Evolutionary conservation across 805 yeast species (phyloP).

Genomic region (Teunomyces kruisii): DNA sequence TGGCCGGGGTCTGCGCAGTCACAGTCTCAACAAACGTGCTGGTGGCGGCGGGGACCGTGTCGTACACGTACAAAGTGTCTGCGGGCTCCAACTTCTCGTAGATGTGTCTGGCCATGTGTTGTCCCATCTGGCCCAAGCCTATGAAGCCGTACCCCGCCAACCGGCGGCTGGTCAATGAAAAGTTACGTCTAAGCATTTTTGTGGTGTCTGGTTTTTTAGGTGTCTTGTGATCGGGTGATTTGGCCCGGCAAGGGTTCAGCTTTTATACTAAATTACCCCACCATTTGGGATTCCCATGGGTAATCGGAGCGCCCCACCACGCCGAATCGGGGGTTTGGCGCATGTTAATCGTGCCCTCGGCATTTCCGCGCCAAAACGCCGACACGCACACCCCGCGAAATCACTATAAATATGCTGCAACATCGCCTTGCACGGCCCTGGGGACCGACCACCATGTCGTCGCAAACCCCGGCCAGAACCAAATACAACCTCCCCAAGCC

Average conservation of each 20-base stretch:
- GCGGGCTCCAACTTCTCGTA: conserved; percentile 34
- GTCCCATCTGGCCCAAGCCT: conserved; percentile 60
- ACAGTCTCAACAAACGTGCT: conserved; percentile 23
- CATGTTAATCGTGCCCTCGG: neutral
- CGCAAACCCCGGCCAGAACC: conserved; percentile 33
- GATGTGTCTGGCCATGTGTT: conserved; percentile 53
- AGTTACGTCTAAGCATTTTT: conserved; percentile 2
- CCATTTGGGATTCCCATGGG: neutral
- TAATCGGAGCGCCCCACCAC: neutral
- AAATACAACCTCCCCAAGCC: conserved; percentile 44
- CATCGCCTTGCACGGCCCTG: neutral
- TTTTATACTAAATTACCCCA: neutral
- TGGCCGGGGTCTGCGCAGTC: conserved; percentile 21
- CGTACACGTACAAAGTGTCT: conserved; percentile 46
- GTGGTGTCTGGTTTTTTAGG: too few species aligned
- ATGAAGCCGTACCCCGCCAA: conserved; percentile 46
- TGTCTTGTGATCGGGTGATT: too few species aligned
- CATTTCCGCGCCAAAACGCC: neutral
- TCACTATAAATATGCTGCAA: neutral
- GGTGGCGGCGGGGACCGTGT: conserved; percentile 33
- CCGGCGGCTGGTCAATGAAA: conserved; percentile 8
- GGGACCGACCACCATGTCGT: conserved; percentile 15
- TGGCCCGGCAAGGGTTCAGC: too few species aligned
- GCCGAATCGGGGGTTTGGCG: neutral
- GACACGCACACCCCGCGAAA: neutral